Evolutionary conservation across 208 protist species (phyloP), one percentile per base, ranked within the genome.

Genomic region (Trypanosomatidae sp.): DNA sequence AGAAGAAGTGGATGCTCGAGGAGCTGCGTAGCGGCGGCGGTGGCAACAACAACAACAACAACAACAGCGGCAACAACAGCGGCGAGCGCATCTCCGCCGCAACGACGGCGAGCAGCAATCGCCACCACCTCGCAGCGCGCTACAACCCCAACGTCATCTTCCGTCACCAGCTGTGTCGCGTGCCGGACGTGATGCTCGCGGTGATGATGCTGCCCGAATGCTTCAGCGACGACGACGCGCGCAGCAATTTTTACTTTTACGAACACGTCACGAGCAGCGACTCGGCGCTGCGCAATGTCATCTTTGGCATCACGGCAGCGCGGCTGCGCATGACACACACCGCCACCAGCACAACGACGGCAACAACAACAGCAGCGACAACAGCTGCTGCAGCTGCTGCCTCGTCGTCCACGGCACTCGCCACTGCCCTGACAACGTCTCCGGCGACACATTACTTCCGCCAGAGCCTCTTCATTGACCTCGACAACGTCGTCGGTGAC

Each of bases 81-180:
- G 26, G 6, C 46, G 53, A 54, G 16, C n/a, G n/a, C n/a, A n/a
- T n/a, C n/a, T n/a, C n/a, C n/a, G n/a, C n/a, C n/a, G n/a, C n/a
- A n/a, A n/a, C n/a, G n/a, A n/a, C n/a, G n/a, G n/a, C n/a, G n/a
- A n/a, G n/a, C n/a, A 35, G n/a, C 30, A 15, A 11, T 15, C 30
- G 30, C 11, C 50, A 53, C 21, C 58, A 67, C 48, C 54, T 91
- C 19, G 55, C 73, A 32, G 51, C 64, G n/a, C 60, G 66, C 19
- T 88, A 80, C 56, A 73, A 90, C 51, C 79, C 78, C 40, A 79
- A 66, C 25, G 69, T 94, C 8, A 84, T 92, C 32, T 87, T 81
- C 48, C 79, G 83, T 4, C 80, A 91, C 49, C 79, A 79, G 33
- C 71, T 95, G 6, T 90, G 82, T 59, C 63, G 69, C 21, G 66